These are phyloP conservation scores for Dacryopinax spathularia DNA, from an alignment of 768 basidiomycete genomes.

Conservation along the genomic window DNA sequence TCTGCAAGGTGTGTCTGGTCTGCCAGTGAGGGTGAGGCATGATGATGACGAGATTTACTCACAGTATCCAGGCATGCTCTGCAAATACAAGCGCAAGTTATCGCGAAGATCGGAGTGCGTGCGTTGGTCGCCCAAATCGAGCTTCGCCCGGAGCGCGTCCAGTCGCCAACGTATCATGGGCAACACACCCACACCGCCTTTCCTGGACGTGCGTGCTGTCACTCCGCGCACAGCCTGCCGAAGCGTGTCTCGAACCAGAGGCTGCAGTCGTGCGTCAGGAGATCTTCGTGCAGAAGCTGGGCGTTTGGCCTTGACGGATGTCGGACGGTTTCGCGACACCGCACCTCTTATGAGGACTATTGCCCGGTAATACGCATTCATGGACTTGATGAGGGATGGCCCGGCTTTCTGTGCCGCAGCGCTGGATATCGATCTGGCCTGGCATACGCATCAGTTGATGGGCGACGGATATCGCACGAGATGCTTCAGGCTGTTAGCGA, in stretches of 20 bases:
- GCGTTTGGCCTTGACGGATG: conserved; percentile 37
- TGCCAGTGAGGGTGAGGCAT: neutral
- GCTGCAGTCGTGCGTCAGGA: conserved; percentile 37
- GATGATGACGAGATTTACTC: too few species aligned
- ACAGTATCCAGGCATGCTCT: neutral
- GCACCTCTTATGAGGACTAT: conserved; percentile 35
- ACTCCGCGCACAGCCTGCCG: neutral
- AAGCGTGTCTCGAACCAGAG: neutral
- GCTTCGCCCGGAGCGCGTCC: neutral
- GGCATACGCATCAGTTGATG: conserved; percentile 14
- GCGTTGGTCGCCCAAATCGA: neutral
- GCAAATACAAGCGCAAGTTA: neutral
- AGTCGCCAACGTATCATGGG: neutral
- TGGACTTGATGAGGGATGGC: conserved; percentile 9
- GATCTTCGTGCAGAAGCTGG: conserved; percentile 40
- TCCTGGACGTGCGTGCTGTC: neutral
- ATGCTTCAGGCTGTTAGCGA: neutral
- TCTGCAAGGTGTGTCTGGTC: neutral
- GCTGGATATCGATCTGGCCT: conserved; percentile 13
- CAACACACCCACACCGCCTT: neutral
- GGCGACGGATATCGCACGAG: neutral
- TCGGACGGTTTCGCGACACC: conserved; percentile 32
- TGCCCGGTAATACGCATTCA: conserved; percentile 46
- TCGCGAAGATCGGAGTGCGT: neutral
- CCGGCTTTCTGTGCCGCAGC: conserved; percentile 11